Conservation (phyloP, 257 asterid genomes). For the Nyctanthes arbortristis region DNA sequence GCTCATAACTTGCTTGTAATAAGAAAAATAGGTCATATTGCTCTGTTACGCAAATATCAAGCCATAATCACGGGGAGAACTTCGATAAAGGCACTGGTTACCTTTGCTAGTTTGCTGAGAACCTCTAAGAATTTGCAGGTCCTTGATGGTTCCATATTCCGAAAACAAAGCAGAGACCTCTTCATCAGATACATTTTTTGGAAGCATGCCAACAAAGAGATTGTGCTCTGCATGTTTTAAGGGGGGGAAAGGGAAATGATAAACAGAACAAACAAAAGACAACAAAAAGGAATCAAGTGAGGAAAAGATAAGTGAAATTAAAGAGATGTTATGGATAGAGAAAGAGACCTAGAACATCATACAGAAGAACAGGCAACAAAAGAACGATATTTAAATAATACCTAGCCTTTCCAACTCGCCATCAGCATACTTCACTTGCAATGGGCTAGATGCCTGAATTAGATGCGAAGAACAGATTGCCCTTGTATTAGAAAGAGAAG, state of each 20-base stretch:
- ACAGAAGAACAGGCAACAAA: slow-evolving; percentile 11
- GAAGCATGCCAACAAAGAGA: slow-evolving; percentile 96
- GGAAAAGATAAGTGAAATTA: slow-evolving; percentile 11
- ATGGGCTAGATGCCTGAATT: slow-evolving; percentile 90
- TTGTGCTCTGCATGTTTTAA: slow-evolving; percentile 81
- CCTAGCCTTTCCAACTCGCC: slow-evolving; percentile 99
- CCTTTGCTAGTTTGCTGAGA: slow-evolving; percentile 95
- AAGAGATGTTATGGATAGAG: neutral
- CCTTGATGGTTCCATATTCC: slow-evolving; percentile 77
- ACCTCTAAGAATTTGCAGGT: slow-evolving; percentile 89
- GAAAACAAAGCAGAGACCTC: slow-evolving; percentile 84
- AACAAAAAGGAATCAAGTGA: neutral
- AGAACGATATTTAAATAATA: slow-evolving; percentile 30
- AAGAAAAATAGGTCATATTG: slow-evolving; percentile 6
- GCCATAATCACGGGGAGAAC: neutral
- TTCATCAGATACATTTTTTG: slow-evolving; percentile 79
- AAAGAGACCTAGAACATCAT: slow-evolving; percentile 7
- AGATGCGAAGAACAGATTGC: slow-evolving; percentile 35
- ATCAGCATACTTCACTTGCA: slow-evolving; percentile 99
- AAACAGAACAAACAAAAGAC: slow-evolving; percentile 18
- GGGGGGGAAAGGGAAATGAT: slow-evolving; percentile 3
- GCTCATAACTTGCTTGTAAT: slow-evolving; percentile 10
- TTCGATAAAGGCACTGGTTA: slow-evolving; percentile 22
- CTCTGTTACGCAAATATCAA: slow-evolving; percentile 8
- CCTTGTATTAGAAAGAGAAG: slow-evolving; percentile 34